Evolutionary conservation across 768 basidiomycete species (phyloP), one percentile per base, ranked within the genome.

Genomic region (Boletus rubescentipes): DNA sequence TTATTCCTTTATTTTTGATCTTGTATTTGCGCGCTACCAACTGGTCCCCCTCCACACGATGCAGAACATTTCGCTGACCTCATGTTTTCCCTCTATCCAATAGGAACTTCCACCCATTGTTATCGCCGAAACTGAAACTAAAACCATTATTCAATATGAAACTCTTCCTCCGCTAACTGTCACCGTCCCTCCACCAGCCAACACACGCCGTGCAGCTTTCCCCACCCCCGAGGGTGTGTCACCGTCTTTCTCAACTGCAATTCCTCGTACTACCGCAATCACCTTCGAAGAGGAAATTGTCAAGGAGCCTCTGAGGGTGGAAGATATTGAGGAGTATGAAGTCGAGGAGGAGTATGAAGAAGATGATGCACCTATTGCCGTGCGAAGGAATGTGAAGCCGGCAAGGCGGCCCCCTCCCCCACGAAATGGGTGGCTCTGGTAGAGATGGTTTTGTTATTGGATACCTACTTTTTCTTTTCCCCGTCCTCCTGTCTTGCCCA

Each of bases 251-350:
- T 79, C 80, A 8, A 77, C 83, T n/a, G 76, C 78, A 6, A 84
- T 83, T 66, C 89, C 87, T 16, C 82, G 82, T 56, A 92, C 90
- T 23, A 91, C 89, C 14, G 81, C 86, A 12, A 75, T 91, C 23
- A 87, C 83, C 59, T 76, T 75, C 32, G 83, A 84, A 34, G 87
- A 91, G 50, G 84, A 86, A 38, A 66, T 72, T 31, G 12, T 70
- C 29, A 75, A 62, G 44, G 69, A 71, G 46, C 65, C 73, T 39
- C 43, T 77, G 34, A 46, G 34, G 14, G 49, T 39, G n/a, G 75
- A 77, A 58, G 78, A 77, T 40, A 46, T 73, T 9, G 71, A 71
- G 21, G 71, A 71, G 31, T 72, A 72, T 43, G 71, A 72, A 21
- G 49, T 67, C 11, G 69, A 71, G 39, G 69, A 71, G 39, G 72